These are phyloP conservation scores for Erythrobasidium hasegawianum DNA, from an alignment of 1,284 basidiomycete genomes.

Conservation along the genomic window DNA sequence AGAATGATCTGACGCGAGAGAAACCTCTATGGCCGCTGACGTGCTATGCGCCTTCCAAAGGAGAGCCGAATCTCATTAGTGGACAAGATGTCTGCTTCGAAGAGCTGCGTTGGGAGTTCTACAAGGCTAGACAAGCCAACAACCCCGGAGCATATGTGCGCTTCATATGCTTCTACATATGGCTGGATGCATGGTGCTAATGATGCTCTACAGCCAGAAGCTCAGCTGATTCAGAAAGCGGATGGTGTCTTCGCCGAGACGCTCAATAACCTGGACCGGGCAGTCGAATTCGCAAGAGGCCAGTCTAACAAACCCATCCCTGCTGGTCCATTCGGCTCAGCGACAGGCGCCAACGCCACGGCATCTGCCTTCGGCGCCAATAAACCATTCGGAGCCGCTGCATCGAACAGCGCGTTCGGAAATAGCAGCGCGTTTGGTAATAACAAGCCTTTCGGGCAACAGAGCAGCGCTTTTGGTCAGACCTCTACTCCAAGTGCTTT, in stretches of 20 bases:
- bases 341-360: not conserved
- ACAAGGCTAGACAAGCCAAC: conserved; percentile 59
- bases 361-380: conserved; percentile 14
- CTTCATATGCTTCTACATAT: conserved; percentile 1
- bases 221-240: conserved; percentile 37
- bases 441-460: conserved; percentile 7
- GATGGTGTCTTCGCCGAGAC: conserved; percentile 37
- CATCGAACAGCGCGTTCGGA: conserved; percentile 1
- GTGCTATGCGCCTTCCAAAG: conserved; percentile 71
- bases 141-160: conserved; percentile 68
- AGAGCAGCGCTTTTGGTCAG: conserved; percentile 2
- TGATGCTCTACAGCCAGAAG: conserved; percentile 37
- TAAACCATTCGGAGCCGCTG: not conserved
- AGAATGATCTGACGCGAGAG: conserved; percentile 60
- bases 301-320: conserved; percentile 25
- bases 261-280: conserved; percentile 41
- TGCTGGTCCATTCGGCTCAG: no score
- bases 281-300: conserved; percentile 37
- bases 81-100: conserved; percentile 73
- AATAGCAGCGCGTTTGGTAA: conserved; percentile 15
- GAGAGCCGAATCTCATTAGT: conserved; percentile 65
- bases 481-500: not conserved
- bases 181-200: not conserved
- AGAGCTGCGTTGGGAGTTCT: conserved; percentile 70
- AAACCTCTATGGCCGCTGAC: conserved; percentile 79